Evolutionary conservation across 176 grass and related monocot genomes (phyloP), one percentile per base, ranked within the genome.

Genomic region (Raddia guianensis): DNA sequence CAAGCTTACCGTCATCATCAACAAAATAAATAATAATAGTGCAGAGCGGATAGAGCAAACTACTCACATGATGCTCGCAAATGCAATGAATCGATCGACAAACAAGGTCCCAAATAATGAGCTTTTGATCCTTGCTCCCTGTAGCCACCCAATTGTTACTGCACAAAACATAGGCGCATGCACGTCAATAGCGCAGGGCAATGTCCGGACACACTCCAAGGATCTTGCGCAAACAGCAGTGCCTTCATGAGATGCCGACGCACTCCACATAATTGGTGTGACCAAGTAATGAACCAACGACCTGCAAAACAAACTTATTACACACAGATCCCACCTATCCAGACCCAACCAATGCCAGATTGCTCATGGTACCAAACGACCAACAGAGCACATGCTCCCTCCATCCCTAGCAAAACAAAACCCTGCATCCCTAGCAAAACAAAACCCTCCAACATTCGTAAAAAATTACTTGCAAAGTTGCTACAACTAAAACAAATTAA

Each of bases 81-180:
- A 55, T 82, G 79, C 90, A 98, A 49, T 92, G 84, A 33, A 54
- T 86, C 43, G 91, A 82, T 53, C 80, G 86, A 76, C 4, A 86
- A 14, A 75, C 70, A 33, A 90, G 82, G 71, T 97, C 94, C 94
- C 94, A 97, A 46, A 97, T 80, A 49, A 97, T 87, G 37, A 97
- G 85, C 84, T 90, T 92, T 71, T 87, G 81, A 89, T 94, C 92
- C 81, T 92, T 91, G 52, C 95, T 83, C 66, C 88, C 92, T 21
- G 90, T 98, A 56, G 95, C 87, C n/a, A 77, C 92, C 86, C 84
- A 98, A 56, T 67, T 73, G 63, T 63, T 77, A 69, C 92, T 92
- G 77, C 76, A 89, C 10, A 27, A 32, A 14, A 40, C 15, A 59
- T 19, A 44, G 60, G 40, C 42, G 20, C 20, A 54, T 11, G 4